Percentiles rank a stretch among this genome's conserved stretches.
Evolutionary conservation across 441 rosid genomes (phyloP).

Genomic region (Erysimum cheiri): DNA sequence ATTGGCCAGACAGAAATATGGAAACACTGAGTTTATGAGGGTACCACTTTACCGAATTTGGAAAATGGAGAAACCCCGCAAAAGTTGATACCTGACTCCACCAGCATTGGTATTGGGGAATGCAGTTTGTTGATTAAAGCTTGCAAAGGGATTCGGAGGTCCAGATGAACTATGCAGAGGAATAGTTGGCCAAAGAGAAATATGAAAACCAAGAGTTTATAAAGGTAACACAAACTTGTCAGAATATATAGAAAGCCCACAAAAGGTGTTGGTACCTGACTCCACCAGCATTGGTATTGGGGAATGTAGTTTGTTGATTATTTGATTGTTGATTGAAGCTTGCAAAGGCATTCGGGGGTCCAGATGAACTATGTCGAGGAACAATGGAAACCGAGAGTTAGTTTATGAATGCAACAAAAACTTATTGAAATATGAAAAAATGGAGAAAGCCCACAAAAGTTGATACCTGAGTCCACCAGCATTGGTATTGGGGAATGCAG

Average conservation of each 20-base stretch:
- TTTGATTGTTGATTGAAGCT: constrained; percentile 51
- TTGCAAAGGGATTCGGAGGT: constrained; percentile 50
- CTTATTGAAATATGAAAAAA: constrained; percentile 10
- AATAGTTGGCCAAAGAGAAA: constrained; percentile 49
- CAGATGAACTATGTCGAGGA: constrained; percentile 48
- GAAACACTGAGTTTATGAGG: constrained; percentile 10
- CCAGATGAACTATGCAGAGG: constrained; percentile 50
- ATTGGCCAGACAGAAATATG: constrained; percentile 45
- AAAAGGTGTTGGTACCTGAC: constrained; percentile 48
- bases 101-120: constrained; percentile 53
- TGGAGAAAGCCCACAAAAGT: constrained; percentile 21
- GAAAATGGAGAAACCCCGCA: constrained; percentile 21
- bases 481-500: constrained; percentile 53
- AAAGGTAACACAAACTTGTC: background rate
- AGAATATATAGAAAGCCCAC: constrained; percentile 15
- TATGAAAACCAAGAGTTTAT: constrained; percentile 10
- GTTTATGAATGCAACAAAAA: constrained; percentile 8
- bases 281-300: constrained; percentile 51
- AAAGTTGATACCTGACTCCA: constrained; percentile 51
- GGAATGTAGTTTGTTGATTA: constrained; percentile 59
- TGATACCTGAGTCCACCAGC: constrained; percentile 54
- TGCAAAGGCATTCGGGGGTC: constrained; percentile 51
- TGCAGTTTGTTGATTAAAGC: constrained; percentile 52
- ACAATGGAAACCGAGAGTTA: constrained; percentile 14
- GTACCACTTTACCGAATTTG: background rate